These are phyloP conservation scores for Paracamarosporium sp. DNA, from an alignment of 2,329 filamentous ascomycete genomes.

Conservation along the genomic window DNA sequence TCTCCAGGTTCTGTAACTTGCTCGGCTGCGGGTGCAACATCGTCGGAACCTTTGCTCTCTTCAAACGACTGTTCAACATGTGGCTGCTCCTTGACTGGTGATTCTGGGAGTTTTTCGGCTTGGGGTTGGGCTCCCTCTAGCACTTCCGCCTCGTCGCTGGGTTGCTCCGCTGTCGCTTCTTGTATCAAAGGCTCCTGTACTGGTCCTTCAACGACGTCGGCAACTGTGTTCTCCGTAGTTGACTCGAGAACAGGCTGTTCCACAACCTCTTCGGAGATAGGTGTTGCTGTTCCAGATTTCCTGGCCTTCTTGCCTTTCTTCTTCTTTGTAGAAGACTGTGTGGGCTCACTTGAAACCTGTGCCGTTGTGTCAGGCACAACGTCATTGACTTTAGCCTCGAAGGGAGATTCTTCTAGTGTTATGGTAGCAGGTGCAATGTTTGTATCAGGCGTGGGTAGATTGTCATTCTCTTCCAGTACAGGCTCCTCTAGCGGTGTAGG, in stretches of 20 bases:
- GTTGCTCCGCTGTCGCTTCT: not conserved
- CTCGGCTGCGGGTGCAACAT: not conserved
- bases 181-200: not conserved
- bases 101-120: not conserved
- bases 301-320: constrained; percentile 28
- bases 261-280: not conserved
- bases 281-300: constrained; percentile 1
- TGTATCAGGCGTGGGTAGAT: too few species aligned
- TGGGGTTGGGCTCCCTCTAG: not conserved
- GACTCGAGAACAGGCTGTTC: not conserved
- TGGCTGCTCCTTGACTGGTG: not conserved
- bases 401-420: too few species aligned
- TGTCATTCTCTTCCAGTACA: too few species aligned
- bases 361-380: too few species aligned
- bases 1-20: constrained; percentile 3
- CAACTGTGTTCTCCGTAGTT: not conserved
- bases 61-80: not conserved
- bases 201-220: not conserved
- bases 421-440: too few species aligned
- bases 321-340: constrained; percentile 15
- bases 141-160: not conserved
- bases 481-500: too few species aligned
- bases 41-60: not conserved
- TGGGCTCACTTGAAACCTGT: too few species aligned
- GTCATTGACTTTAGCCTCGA: too few species aligned